Evolutionary conservation across 225 moss, liverwort and hornwort species (phyloP), one percentile per base, ranked within the genome.

Genomic region (Marchantia polymorpha): DNA sequence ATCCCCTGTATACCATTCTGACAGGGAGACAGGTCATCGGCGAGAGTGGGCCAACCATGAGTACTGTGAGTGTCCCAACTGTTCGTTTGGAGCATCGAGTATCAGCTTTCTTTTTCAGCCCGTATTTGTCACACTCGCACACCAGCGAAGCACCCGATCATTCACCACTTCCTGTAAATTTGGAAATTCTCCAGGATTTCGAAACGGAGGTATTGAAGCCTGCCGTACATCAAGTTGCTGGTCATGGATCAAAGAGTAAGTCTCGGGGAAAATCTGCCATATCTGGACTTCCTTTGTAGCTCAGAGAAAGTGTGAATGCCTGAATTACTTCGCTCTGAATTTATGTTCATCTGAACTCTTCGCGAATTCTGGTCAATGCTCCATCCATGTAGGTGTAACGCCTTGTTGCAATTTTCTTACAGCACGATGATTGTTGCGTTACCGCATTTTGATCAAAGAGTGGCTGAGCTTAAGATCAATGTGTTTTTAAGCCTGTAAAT

Each of bases 201-300:
- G 39, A 39, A 39, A 39, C 39, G 5, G 39, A 99, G 97, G 78
- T 79, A 58, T 89, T 93, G 47, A 89, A 83, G 77, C 90, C 91
- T 59, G 95, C 95, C 48, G 83, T 86, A 20, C 87, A 93, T 91
- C 99, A 99, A 87, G 95, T 99, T 50, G 99, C 99, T 9, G 99
- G 99, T 50, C 99, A 99, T 88, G 84, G 95, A 73, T 93, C 82
- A 77, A 90, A 86, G 23, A 91, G 99, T 94, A 80, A 77, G 59
- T 49, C 10, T 22, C 12, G 47, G 46, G 22, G 19, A 61, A 61
- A 60, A 8, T 23, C 19, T 23, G 8, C 1, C 3, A 39, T 39
- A 22, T 17, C 47, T 69, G 39, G 47, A 46, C 17, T 46, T 51
- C 9, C 50, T 10, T 49, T 49, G 4, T 19, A 69, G 16, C 39